Percentiles rank a stretch among this genome's conserved stretches.
Conservation (phyloP, 345 rosid genomes). For the Capsella bursapastoris region DNA sequence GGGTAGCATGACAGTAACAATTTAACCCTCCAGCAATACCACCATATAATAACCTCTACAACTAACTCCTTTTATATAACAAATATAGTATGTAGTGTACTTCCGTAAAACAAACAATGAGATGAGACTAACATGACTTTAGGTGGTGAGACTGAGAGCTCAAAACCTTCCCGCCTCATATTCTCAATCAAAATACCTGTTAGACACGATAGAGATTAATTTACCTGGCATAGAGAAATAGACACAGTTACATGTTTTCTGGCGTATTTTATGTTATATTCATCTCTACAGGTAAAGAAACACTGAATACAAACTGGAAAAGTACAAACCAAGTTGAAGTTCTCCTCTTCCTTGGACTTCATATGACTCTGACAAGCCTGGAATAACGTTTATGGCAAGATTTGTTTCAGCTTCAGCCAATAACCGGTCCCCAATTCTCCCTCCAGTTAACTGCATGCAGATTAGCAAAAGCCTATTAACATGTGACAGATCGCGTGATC, state of each 20-base stretch:
- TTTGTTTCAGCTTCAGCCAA: constrained; percentile 97
- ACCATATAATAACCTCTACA: not conserved
- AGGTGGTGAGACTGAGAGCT: constrained; percentile 94
- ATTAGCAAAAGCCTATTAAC: constrained; percentile 33
- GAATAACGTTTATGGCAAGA: constrained; percentile 94
- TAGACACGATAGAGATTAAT: constrained; percentile 31
- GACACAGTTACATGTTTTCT: constrained; percentile 15
- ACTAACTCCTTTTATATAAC: not conserved
- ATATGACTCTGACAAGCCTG: constrained; percentile 81
- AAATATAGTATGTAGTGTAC: constrained; percentile 1
- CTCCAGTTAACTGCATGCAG: constrained; percentile 79
- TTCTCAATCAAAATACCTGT: constrained; percentile 97
- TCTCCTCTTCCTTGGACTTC: constrained; percentile 99
- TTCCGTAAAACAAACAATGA: constrained; percentile 1
- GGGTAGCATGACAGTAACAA: constrained; percentile 4
- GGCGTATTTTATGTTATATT: not conserved
- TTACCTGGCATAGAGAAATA: constrained; percentile 26
- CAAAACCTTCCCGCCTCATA: constrained; percentile 99
- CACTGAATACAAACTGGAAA: constrained; percentile 23
- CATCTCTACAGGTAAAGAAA: constrained; percentile 28
- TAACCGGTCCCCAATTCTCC: constrained; percentile 85
- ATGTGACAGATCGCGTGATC: constrained; percentile 12
- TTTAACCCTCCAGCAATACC: not conserved
- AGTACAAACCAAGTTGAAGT: constrained; percentile 89
- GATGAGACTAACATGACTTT: constrained; percentile 83